Evolutionary conservation across 306 rosid species (phyloP).

Genomic region (Betula pendula): DNA sequence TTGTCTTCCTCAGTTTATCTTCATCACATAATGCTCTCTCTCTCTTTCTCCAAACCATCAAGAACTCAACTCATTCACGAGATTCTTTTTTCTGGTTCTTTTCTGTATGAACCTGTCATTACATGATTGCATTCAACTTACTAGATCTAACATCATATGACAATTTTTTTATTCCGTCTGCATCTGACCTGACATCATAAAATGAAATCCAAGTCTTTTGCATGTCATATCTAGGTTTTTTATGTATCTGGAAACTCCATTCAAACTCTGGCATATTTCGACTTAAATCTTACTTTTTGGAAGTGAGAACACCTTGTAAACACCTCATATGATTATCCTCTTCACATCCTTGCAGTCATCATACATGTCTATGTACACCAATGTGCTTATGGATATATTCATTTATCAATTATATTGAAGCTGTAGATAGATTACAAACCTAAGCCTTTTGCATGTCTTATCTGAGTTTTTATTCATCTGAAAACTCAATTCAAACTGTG

Average conservation of each 20-base stretch:
- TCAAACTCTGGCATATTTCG: background rate
- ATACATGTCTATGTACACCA: background rate
- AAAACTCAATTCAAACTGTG: background rate
- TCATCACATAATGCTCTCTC: no score
- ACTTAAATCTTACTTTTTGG: background rate
- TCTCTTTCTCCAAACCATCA: no score
- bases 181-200: background rate
- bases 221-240: background rate
- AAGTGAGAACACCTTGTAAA: background rate
- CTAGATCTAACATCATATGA: background rate
- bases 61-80: no score
- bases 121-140: background rate
- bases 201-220: background rate
- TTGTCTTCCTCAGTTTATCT: no score
- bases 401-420: background rate
- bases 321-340: conserved; percentile 1
- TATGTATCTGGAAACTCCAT: background rate
- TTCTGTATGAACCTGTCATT: no score
- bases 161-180: background rate
- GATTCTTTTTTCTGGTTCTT: no score
- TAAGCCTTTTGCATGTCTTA: background rate
- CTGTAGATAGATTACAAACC: background rate
- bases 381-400: background rate
- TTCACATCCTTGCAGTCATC: background rate
- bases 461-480: background rate